These are phyloP conservation scores for Mrakia frigida DNA, from an alignment of 768 basidiomycete genomes.

Conservation along the genomic window DNA sequence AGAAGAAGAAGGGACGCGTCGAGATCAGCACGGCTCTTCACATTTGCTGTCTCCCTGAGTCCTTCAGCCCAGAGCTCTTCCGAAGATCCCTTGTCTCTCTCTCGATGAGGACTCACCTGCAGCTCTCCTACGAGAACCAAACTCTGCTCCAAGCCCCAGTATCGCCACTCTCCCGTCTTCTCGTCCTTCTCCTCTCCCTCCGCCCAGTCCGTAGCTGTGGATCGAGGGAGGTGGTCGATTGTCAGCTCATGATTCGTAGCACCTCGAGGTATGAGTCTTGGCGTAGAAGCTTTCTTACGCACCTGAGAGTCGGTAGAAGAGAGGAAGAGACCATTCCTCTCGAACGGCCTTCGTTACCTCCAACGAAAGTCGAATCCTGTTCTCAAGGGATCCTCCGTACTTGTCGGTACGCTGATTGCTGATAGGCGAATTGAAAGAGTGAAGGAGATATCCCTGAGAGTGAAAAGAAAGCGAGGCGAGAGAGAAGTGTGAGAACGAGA, in stretches of 20 bases:
- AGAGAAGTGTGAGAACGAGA: background rate
- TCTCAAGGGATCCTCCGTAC: conserved; percentile 68
- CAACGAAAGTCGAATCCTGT: conserved; percentile 65
- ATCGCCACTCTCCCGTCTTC: conserved; percentile 54
- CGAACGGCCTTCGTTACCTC: conserved; percentile 55
- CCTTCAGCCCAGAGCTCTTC: too few species aligned
- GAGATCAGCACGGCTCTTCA: background rate
- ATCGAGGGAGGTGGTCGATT: too few species aligned
- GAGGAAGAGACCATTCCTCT: conserved; percentile 60
- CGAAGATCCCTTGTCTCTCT: too few species aligned
- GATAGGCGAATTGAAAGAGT: conserved; percentile 65
- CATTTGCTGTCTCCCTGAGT: background rate
- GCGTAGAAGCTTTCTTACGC: too few species aligned
- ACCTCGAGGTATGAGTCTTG: too few species aligned
- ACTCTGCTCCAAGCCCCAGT: conserved; percentile 77
- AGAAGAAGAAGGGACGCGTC: background rate
- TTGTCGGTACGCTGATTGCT: conserved; percentile 66
- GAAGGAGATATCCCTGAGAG: conserved; percentile 52
- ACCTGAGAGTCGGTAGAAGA: conserved; percentile 59
- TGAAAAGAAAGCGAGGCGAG: background rate
- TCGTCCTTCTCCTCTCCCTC: conserved; percentile 56
- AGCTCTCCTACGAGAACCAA: conserved; percentile 56
- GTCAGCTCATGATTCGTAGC: too few species aligned
- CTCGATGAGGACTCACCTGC: conserved; percentile 38
- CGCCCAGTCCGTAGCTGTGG: conserved; percentile 63